Percentiles rank a stretch among this genome's conserved stretches.
These are phyloP conservation scores for Leptodontidium sp. DNA, from an alignment of 2,329 filamentous ascomycete genomes.

Conservation along the genomic window DNA sequence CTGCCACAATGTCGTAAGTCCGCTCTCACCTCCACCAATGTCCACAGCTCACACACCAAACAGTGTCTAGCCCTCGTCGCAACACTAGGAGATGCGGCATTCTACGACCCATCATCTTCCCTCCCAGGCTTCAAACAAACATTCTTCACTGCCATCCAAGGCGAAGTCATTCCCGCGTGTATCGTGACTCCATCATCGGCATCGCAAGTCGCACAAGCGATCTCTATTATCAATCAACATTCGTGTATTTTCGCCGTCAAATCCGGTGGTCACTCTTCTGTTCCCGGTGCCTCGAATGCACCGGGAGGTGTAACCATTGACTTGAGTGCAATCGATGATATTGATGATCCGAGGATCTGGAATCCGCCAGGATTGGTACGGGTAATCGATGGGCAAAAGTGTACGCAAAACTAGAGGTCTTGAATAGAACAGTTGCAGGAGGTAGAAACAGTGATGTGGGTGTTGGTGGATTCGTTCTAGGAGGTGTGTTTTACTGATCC, in stretches of 20 bases:
- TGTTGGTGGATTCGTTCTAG: constrained; percentile 28
- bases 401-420: constrained; percentile 47
- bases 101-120: constrained; percentile 16
- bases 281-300: constrained; percentile 58
- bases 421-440: constrained; percentile 48
- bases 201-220: constrained; percentile 23
- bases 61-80: constrained; percentile 22
- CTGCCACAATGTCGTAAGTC: constrained; percentile 22
- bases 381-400: constrained; percentile 51
- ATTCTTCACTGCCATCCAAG: constrained; percentile 45
- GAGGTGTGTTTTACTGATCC: constrained; percentile 20
- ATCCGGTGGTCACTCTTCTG: constrained; percentile 33
- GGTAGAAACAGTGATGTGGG: constrained; percentile 44
- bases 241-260: constrained; percentile 37
- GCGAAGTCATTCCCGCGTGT: constrained; percentile 33
- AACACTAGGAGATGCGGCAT: not conserved
- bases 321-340: constrained; percentile 45
- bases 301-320: constrained; percentile 58
- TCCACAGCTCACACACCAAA: not conserved
- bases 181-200: constrained; percentile 30
- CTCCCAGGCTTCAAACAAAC: constrained; percentile 16
- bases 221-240: constrained; percentile 23
- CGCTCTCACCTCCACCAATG: not conserved
- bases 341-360: constrained; percentile 42
- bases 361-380: constrained; percentile 46